Conservation (phyloP, 176 grass and related monocot species). For the Aegilops umbellulata region DNA sequence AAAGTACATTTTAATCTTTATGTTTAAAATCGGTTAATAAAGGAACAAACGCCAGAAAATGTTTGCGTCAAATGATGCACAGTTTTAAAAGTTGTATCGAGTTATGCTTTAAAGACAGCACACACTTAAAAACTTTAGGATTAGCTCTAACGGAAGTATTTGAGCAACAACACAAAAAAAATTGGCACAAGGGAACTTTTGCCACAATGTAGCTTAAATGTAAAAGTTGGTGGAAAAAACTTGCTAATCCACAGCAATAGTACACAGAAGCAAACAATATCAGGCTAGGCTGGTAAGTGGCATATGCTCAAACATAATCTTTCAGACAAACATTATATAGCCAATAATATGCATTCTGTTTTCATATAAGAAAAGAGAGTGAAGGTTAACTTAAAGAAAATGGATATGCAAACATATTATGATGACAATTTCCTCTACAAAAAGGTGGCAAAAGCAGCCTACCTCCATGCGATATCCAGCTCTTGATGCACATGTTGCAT, state of each 20-base stretch:
- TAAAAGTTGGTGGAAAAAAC: background rate
- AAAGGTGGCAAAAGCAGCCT: conserved; percentile 1
- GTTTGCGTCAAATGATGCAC: background rate
- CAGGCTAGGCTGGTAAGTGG: background rate
- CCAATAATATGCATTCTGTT: background rate
- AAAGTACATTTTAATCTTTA: background rate
- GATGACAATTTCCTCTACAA: conserved; percentile 4
- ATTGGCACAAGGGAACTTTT: background rate
- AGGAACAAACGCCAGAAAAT: background rate
- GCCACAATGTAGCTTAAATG: background rate
- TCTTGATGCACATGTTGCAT: conserved; percentile 91
- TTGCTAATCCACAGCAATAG: background rate
- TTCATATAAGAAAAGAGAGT: background rate
- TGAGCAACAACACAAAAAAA: background rate
- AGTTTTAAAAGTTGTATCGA: background rate
- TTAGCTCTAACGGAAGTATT: background rate
- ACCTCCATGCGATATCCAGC: conserved; percentile 98
- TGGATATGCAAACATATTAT: background rate
- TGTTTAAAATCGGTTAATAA: background rate
- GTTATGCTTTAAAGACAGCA: background rate
- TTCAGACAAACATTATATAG: background rate
- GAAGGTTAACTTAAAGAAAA: background rate
- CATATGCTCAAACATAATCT: background rate
- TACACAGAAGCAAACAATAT: background rate
- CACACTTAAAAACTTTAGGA: background rate